Evolutionary conservation across 345 rosid species (phyloP).

Genomic region (Melaleuca alternifolia): DNA sequence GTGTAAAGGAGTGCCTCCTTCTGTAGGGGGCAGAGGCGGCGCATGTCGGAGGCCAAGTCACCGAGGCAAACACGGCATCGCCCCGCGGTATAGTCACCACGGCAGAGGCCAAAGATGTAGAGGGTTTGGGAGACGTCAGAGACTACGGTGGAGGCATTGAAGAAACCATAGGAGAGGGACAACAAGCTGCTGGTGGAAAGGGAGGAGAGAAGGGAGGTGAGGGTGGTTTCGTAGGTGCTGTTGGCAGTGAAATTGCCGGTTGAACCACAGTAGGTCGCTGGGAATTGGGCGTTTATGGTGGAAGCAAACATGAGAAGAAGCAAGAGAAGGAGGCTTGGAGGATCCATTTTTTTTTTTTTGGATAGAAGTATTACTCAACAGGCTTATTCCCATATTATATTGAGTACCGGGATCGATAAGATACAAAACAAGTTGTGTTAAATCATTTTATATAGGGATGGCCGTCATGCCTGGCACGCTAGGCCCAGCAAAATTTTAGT

Average conservation of each 20-base stretch:
- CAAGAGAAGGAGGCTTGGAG: neutral
- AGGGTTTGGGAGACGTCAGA: neutral
- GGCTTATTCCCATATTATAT: too few species aligned
- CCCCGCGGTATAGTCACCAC: fast-evolving
- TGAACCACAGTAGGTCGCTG: neutral
- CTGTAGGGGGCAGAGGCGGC: neutral
- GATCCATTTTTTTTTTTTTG: neutral
- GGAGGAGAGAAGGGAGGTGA: neutral
- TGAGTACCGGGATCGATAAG: too few species aligned
- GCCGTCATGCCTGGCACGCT: too few species aligned
- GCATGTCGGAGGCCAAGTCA: neutral
- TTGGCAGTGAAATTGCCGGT: neutral
- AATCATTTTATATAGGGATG: too few species aligned
- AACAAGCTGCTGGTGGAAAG: neutral
- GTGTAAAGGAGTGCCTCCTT: neutral
- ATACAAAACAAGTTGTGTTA: too few species aligned
- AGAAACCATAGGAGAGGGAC: neutral
- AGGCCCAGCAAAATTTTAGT: too few species aligned
- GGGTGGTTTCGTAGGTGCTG: neutral
- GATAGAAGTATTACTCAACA: neutral
- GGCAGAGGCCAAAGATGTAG: neutral
- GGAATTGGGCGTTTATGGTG: neutral
- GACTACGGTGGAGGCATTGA: neutral
- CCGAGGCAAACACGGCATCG: neutral
- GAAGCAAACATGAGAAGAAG: neutral